Evolutionary conservation across 2,329 filamentous ascomycete species (phyloP).

Genomic region (Berkeleyomyces rouxiae): DNA sequence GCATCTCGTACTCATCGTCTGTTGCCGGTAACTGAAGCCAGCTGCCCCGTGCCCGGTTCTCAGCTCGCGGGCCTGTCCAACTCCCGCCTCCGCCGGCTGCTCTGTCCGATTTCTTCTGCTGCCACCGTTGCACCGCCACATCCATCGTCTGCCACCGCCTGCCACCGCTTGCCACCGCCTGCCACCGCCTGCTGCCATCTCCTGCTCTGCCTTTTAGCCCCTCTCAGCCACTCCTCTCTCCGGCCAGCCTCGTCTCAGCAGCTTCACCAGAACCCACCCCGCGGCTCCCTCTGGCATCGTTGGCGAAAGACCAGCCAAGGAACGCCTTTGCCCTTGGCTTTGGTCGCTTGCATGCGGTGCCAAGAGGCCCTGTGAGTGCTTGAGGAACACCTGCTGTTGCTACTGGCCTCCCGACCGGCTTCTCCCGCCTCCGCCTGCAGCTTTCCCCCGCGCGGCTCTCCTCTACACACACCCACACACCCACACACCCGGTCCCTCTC

Average conservation of each 20-base stretch:
- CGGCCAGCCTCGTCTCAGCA: background rate
- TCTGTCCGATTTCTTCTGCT: background rate
- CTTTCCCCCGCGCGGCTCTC: background rate
- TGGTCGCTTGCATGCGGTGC: constrained; percentile 11
- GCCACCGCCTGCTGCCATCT: background rate
- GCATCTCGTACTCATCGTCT: no score
- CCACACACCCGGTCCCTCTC: background rate
- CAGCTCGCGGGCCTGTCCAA: no score
- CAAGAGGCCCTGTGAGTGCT: constrained; percentile 8
- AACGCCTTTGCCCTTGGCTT: constrained; percentile 5
- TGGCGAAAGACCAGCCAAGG: constrained; percentile 1
- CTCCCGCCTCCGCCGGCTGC: background rate
- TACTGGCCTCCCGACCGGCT: background rate
- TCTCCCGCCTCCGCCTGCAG: background rate
- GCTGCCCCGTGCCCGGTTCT: no score
- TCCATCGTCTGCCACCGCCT: background rate
- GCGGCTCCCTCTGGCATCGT: constrained; percentile 8
- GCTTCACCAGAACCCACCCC: background rate
- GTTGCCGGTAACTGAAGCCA: no score
- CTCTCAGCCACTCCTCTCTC: background rate
- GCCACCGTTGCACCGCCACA: background rate
- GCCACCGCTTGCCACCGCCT: background rate
- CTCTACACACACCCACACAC: background rate
- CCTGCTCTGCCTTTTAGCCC: background rate
- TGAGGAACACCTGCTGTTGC: background rate